phyloP scores from a whole-genome alignment of 2,329 filamentous ascomycete species.

The Beauveria pseudobassiana region DNA sequence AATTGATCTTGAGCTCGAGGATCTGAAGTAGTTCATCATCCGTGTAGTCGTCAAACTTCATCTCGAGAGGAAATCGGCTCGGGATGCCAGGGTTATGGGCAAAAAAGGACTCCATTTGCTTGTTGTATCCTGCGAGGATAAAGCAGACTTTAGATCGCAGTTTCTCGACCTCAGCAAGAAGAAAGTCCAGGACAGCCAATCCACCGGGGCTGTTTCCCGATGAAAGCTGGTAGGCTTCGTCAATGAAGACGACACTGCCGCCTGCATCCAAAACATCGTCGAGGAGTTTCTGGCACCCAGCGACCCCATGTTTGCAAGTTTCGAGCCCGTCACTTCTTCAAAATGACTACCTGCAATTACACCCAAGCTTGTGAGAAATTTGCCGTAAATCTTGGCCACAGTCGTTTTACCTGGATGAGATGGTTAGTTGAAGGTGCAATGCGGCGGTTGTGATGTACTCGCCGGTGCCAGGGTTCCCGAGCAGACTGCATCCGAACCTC shows the following conservation, averaged over 20 bases:
- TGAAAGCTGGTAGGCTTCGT: constrained; percentile 70
- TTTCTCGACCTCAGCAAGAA: constrained; percentile 68
- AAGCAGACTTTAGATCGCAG: constrained; percentile 62
- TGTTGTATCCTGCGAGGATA: constrained; percentile 64
- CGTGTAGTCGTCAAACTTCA: constrained; percentile 63
- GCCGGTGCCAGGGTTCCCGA: constrained; percentile 73
- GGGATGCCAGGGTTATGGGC: constrained; percentile 64
- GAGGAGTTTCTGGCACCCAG: constrained; percentile 44
- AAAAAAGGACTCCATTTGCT: constrained; percentile 71
- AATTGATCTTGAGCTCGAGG: constrained; percentile 44
- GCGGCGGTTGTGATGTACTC: constrained; percentile 16
- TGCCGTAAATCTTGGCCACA: constrained; percentile 61
- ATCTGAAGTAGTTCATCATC: constrained; percentile 59
- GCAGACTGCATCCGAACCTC: constrained; percentile 52
- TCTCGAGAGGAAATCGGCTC: constrained; percentile 58
- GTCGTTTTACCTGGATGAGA: constrained; percentile 54
- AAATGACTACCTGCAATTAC: constrained; percentile 54
- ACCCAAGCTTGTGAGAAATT: constrained; percentile 55
- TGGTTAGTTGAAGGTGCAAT: constrained; percentile 10
- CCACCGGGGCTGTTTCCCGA: constrained; percentile 52
- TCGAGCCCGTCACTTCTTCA: constrained; percentile 60
- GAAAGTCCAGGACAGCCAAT: constrained; percentile 57
- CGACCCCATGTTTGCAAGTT: constrained; percentile 56
- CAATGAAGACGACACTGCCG: constrained; percentile 68
- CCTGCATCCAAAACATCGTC: constrained; percentile 43